These are phyloP conservation scores for Rhodotorula paludigena DNA, from an alignment of 768 basidiomycete genomes.

Conservation along the genomic window DNA sequence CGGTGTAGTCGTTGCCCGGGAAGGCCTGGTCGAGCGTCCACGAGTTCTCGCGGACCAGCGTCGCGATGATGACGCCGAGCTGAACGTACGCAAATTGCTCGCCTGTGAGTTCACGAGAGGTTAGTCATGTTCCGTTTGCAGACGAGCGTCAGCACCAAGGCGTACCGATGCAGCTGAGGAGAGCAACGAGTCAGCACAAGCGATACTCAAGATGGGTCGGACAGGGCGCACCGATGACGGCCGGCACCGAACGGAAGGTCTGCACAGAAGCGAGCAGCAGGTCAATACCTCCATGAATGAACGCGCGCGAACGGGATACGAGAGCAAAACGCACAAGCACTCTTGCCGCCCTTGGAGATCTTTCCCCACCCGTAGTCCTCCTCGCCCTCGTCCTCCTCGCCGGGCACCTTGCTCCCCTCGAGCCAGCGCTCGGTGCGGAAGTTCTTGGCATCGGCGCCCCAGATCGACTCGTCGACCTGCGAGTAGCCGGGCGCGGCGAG, in stretches of 20 bases:
- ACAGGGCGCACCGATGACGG: slow-evolving; percentile 19
- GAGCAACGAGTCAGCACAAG: neutral
- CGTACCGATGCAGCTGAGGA: neutral
- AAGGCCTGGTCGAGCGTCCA: slow-evolving; percentile 63
- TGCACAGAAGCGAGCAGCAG: slow-evolving; percentile 40
- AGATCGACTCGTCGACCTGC: slow-evolving; percentile 77
- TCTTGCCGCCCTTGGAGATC: slow-evolving; percentile 54
- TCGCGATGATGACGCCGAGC: slow-evolving; percentile 73
- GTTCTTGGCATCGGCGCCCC: slow-evolving; percentile 59
- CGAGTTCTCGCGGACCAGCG: slow-evolving; percentile 70
- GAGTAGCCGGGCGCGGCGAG: slow-evolving; percentile 82
- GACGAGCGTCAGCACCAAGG: too few relatives aligned
- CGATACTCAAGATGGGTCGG: too few relatives aligned
- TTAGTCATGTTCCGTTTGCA: too few relatives aligned
- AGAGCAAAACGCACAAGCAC: slow-evolving; percentile 27
- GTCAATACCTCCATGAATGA: neutral
- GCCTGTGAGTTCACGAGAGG: slow-evolving; percentile 44
- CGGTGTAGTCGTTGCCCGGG: slow-evolving; percentile 79
- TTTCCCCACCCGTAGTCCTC: slow-evolving; percentile 94
- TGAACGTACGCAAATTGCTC: slow-evolving; percentile 96
- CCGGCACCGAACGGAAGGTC: slow-evolving; percentile 99
- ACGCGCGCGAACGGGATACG: neutral
- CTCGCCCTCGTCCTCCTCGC: slow-evolving; percentile 63
- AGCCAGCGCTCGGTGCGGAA: slow-evolving; percentile 85
- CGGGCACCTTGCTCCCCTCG: slow-evolving; percentile 71